Evolutionary conservation across 2,329 filamentous ascomycete genomes (phyloP), one percentile per base, ranked within the genome.

Genomic region (Cordyceps cicadae): DNA sequence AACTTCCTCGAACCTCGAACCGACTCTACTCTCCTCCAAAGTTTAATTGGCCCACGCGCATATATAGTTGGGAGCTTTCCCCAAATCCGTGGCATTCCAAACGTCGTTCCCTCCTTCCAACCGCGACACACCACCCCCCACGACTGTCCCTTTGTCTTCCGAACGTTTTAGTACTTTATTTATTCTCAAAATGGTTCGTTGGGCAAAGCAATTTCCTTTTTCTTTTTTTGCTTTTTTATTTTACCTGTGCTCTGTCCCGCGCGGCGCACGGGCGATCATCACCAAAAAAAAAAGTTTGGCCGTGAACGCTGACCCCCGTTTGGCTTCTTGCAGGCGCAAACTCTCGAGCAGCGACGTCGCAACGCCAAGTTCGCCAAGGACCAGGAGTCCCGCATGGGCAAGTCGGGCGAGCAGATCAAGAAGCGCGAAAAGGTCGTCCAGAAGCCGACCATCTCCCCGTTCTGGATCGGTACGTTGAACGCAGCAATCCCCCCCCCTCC

Each of bases 361-460:
- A 94, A 94, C 78, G 84, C 84, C 70, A 88, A 88, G 75, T 95
- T 90, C 76, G 86, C 82, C 66, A 87, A 87, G 72, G 81, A 83
- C 59, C 86, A 93, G 72, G 85, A 88, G 71, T 77, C 80, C 63
- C 88, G 87, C 71, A 88, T 88, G 74, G 90, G 90, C 75, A 91
- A 90, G 77, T 81, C 85, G n/a, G 81, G 85, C 62, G 77, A 77
- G 26, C 81, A 85, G 64, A 72, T 87, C 67, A 87, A 87, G 80
- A 84, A 85, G 76, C 76, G 76, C 64, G 68, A 66, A 67, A 83
- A 86, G 78, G 67, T 74, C 62, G 64, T 72, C 61, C 65, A 70
- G 63, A 86, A 86, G 79, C 81, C 83, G 61, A 81, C 85, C 65
- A 81, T 88, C 70, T 86, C 85, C 34, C 78, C 81, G n/a, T 69